phyloP scores from a whole-genome alignment of 805 yeast genomes.

The Yarrowia sp. region DNA sequence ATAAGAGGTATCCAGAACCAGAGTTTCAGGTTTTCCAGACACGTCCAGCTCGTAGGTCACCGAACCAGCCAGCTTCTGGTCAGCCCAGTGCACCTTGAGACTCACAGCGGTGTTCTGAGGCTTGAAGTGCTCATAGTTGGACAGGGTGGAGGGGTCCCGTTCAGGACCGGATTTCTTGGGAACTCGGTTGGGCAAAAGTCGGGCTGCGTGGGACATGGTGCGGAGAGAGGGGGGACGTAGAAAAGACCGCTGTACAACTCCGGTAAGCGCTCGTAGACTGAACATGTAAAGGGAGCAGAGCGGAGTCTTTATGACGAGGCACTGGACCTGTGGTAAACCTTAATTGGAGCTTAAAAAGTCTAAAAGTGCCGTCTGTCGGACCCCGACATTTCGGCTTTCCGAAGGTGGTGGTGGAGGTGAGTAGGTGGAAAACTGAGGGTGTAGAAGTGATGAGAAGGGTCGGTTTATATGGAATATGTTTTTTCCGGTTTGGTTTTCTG shows the following conservation, averaged over 20 bases:
- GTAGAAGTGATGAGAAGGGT: too few species aligned
- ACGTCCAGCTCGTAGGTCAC: slow-evolving; percentile 48
- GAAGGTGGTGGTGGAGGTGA: too few species aligned
- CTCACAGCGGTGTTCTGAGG: slow-evolving; percentile 53
- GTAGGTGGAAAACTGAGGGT: too few species aligned
- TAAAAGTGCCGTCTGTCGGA: not conserved
- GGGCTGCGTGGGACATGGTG: slow-evolving; percentile 14
- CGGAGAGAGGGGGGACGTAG: not conserved
- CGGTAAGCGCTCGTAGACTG: slow-evolving; percentile 2
- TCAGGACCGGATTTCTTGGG: not conserved
- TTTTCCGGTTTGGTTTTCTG: too few species aligned
- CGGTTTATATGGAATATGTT: too few species aligned
- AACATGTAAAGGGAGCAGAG: not conserved
- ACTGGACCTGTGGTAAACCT: slow-evolving; percentile 1
- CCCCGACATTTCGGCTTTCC: too few species aligned
- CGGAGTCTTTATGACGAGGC: slow-evolving; percentile 4
- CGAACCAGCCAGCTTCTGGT: slow-evolving; percentile 52
- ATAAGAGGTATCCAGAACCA: slow-evolving; percentile 70
- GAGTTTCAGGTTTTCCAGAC: slow-evolving; percentile 35
- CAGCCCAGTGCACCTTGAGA: slow-evolving; percentile 55
- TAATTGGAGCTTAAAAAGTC: not conserved
- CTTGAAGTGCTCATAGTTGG: slow-evolving; percentile 59
- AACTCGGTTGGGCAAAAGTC: slow-evolving; percentile 15
- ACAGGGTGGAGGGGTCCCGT: slow-evolving; percentile 71
- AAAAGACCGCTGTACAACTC: not conserved